These are phyloP conservation scores for Lyophyllum shimeji DNA, from an alignment of 768 basidiomycete species.

Conservation along the genomic window DNA sequence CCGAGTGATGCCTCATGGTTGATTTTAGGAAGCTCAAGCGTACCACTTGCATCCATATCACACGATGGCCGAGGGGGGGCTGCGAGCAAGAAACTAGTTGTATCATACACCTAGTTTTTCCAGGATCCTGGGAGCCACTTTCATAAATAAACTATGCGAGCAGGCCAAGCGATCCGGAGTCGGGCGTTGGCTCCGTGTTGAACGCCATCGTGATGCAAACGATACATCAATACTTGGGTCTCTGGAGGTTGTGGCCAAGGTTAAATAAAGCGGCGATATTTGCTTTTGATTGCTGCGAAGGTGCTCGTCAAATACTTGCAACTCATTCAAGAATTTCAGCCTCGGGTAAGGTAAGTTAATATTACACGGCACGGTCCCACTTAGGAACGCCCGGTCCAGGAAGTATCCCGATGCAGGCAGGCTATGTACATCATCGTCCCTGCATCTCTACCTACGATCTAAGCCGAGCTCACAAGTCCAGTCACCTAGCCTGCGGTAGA, in stretches of 20 bases:
- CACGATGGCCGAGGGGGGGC: background rate
- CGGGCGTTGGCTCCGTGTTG: background rate
- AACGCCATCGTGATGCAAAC: background rate
- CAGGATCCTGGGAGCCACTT: background rate
- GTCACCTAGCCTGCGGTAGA: too few species aligned
- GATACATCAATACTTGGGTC: background rate
- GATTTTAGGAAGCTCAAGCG: background rate
- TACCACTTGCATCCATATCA: background rate
- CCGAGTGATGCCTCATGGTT: slow-evolving; percentile 2
- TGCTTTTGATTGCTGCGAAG: background rate
- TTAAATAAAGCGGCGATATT: background rate
- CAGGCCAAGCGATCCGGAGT: background rate
- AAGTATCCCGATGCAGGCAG: too few species aligned
- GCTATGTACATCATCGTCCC: too few species aligned
- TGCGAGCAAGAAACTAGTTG: background rate
- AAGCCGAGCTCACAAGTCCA: too few species aligned
- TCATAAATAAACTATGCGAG: background rate
- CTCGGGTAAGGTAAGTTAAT: too few species aligned
- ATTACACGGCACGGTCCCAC: too few species aligned
- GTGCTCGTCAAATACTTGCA: background rate
- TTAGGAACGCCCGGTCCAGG: too few species aligned
- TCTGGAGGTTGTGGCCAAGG: background rate
- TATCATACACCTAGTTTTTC: background rate
- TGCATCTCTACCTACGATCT: too few species aligned
- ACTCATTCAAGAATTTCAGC: background rate